Percentiles rank a stretch among this genome's conserved stretches.
Conservation (phyloP, 2,329 filamentous ascomycete species). For the Penicillium psychrosexuale region DNA sequence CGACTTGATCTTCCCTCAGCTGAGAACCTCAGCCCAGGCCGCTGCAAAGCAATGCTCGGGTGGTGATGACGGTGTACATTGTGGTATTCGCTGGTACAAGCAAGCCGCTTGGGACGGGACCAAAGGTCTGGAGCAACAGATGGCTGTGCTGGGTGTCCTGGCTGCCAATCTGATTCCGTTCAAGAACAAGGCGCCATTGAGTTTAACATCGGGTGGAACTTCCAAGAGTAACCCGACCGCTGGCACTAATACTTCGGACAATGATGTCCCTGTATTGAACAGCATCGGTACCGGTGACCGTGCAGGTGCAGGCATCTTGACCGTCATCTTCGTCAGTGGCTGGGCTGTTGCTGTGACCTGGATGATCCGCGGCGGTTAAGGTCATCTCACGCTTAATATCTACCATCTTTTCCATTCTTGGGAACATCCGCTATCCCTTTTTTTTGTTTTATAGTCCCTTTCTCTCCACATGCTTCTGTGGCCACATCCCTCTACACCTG, state of each 20-base stretch:
- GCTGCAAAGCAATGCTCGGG: conserved; percentile 64
- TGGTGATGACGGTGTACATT: conserved; percentile 55
- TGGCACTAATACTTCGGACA: conserved; percentile 28
- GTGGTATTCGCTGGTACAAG: conserved; percentile 47
- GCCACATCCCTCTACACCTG: conserved; percentile 3
- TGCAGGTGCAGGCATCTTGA: conserved; percentile 38
- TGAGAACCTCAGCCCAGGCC: conserved; percentile 57
- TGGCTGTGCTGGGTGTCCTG: conserved; percentile 41
- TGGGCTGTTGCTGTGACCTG: conserved; percentile 31
- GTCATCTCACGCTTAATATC: not conserved
- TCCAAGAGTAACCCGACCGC: conserved; percentile 49
- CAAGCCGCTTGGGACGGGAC: conserved; percentile 34
- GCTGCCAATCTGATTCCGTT: conserved; percentile 31
- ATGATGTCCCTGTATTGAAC: conserved; percentile 8
- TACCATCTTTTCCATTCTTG: not conserved
- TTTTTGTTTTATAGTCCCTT: conserved; percentile 17
- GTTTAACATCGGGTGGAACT: conserved; percentile 56
- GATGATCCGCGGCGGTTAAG: conserved; percentile 30
- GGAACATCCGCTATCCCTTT: conserved; percentile 7
- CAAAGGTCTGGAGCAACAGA: conserved; percentile 41
- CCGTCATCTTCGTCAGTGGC: conserved; percentile 27
- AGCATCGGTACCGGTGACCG: conserved; percentile 35
- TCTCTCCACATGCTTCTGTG: conserved; percentile 4
- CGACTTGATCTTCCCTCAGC: conserved; percentile 55
- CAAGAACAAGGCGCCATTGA: conserved; percentile 39